A percentile compares a stretch with the other conserved stretches of the same genome.
Evolutionary conservation across 2,329 filamentous ascomycete species (phyloP).

Genomic region (Colletotrichum gigasporum): DNA sequence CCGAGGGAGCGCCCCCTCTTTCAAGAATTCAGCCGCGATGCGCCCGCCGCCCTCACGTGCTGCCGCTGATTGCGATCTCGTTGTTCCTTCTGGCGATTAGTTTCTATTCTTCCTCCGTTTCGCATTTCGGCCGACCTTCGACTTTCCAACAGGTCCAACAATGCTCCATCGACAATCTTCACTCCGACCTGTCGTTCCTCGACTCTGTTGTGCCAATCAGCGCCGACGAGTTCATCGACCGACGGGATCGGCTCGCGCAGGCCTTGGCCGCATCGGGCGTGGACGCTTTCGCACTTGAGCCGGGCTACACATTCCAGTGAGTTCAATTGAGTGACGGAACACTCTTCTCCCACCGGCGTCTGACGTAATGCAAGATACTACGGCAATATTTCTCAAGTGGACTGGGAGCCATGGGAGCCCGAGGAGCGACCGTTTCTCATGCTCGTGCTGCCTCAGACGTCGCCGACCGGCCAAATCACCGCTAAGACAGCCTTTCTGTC

Average conservation of each 20-base stretch:
- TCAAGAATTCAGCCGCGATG: background rate
- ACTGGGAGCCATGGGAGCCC: conserved; percentile 74
- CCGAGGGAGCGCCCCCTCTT: background rate
- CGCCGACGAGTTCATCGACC: conserved; percentile 60
- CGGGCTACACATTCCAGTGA: conserved; percentile 70
- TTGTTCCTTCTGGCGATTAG: background rate
- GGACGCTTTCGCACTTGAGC: conserved; percentile 70
- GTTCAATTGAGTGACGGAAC: background rate
- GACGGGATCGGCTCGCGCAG: conserved; percentile 64
- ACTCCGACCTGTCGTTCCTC: conserved; percentile 60
- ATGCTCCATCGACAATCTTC: conserved; percentile 64
- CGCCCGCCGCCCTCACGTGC: background rate
- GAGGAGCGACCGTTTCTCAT: conserved; percentile 72
- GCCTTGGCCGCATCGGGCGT: conserved; percentile 60
- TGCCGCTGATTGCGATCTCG: background rate
- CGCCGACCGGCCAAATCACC: conserved; percentile 48
- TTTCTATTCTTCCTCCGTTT: background rate
- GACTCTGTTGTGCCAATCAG: conserved; percentile 56
- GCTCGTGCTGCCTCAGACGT: conserved; percentile 61
- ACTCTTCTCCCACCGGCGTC: no score
- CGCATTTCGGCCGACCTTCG: background rate
- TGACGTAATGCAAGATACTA: conserved; percentile 53
- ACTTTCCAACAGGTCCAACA: conserved; percentile 34
- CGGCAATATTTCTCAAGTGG: conserved; percentile 66
- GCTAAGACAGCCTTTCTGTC: conserved; percentile 68